These are phyloP conservation scores for Sordariomycetes sp. DNA, from an alignment of 2,329 filamentous ascomycete genomes.

Conservation along the genomic window DNA sequence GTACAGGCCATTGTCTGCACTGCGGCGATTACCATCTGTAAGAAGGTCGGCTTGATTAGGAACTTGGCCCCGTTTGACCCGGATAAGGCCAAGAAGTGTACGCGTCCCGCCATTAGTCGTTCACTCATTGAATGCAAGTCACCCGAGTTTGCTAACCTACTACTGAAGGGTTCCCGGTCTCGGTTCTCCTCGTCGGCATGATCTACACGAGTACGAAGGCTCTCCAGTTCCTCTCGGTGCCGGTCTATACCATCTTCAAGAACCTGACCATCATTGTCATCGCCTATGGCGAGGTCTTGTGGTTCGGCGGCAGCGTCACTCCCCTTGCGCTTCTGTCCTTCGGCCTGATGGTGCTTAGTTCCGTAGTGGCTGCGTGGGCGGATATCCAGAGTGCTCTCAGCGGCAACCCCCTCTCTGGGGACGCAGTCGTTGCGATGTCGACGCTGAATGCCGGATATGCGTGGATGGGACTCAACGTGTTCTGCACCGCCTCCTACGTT, in stretches of 20 bases:
- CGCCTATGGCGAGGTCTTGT: constrained; percentile 93
- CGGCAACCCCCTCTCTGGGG: constrained; percentile 39
- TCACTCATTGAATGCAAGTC: background rate
- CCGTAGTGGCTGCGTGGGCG: constrained; percentile 89
- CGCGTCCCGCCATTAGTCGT: constrained; percentile 14
- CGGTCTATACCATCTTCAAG: constrained; percentile 99
- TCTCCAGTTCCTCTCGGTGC: constrained; percentile 89
- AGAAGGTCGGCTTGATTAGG: constrained; percentile 68
- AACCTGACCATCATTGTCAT: constrained; percentile 98
- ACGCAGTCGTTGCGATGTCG: constrained; percentile 63
- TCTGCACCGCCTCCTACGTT: constrained; percentile 84
- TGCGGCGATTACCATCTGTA: constrained; percentile 68
- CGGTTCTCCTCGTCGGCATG: constrained; percentile 92
- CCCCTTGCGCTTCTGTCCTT: constrained; percentile 84
- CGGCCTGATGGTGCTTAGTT: constrained; percentile 91
- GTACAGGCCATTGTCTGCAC: constrained; percentile 78
- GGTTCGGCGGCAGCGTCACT: constrained; percentile 91
- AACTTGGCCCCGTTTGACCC: constrained; percentile 71
- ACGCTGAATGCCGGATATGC: constrained; percentile 90
- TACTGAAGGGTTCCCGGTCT: constrained; percentile 82
- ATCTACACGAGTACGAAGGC: constrained; percentile 97
- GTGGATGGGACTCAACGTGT: constrained; percentile 96
- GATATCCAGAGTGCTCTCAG: constrained; percentile 80
- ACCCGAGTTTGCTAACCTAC: background rate
- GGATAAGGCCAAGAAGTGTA: constrained; percentile 89